Conservation (phyloP, 768 basidiomycete species). For the Macrolepiota dolichaula region DNA sequence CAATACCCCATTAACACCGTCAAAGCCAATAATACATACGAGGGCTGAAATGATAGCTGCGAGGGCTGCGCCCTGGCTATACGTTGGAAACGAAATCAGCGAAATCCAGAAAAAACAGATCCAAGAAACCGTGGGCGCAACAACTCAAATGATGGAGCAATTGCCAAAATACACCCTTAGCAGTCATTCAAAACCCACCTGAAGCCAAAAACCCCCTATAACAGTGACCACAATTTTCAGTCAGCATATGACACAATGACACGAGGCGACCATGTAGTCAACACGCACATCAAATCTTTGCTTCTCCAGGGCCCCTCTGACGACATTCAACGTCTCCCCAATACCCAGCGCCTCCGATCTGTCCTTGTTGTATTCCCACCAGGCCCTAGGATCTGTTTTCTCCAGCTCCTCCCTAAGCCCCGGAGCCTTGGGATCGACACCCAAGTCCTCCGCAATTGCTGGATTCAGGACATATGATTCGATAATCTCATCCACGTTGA, state of each 20-base stretch:
- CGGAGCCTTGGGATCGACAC: conserved; percentile 23
- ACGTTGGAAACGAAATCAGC: background rate
- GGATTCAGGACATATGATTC: background rate
- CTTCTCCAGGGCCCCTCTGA: conserved; percentile 55
- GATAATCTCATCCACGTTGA: conserved; percentile 7
- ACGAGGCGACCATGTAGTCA: conserved; percentile 7
- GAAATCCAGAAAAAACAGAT: background rate
- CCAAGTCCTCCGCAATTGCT: background rate
- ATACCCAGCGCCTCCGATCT: conserved; percentile 52
- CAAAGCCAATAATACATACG: conserved; percentile 36
- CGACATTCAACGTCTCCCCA: conserved; percentile 47
- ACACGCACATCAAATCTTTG: conserved; percentile 64
- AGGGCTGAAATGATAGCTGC: conserved; percentile 69
- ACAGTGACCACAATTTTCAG: background rate
- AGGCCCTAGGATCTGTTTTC: conserved; percentile 55
- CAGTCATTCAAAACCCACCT: conserved; percentile 39
- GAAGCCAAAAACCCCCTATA: conserved; percentile 76
- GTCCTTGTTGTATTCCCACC: conserved; percentile 63
- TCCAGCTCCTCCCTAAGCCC: conserved; percentile 29
- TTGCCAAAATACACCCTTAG: background rate
- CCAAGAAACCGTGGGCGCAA: background rate
- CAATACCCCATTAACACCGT: background rate
- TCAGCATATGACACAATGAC: background rate
- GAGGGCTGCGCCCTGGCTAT: conserved; percentile 75
- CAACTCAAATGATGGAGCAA: background rate